Evolutionary conservation across 1,139 yeast species (phyloP).

Genomic region (Candida neerlandica): DNA sequence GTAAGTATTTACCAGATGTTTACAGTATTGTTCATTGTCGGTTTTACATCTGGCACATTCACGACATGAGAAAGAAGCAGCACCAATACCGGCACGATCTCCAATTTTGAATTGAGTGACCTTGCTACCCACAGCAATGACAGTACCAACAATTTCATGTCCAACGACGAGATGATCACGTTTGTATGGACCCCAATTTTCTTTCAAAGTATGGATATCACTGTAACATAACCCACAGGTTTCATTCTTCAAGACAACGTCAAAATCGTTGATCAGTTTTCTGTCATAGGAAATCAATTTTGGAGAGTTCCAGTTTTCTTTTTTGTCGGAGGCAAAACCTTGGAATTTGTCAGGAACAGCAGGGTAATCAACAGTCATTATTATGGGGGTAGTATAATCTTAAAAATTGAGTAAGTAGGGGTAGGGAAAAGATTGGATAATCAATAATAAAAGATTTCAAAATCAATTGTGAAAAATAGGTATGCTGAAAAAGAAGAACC

Average conservation of each 20-base stretch:
- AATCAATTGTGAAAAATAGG: too few species aligned
- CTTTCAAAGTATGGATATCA: constrained; percentile 51
- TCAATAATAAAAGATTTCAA: too few species aligned
- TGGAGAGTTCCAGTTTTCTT: constrained; percentile 46
- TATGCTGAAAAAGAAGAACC: background rate
- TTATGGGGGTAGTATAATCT: too few species aligned
- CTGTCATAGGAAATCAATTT: constrained; percentile 43
- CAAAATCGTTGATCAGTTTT: constrained; percentile 38
- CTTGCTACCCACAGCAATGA: constrained; percentile 50
- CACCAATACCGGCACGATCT: constrained; percentile 67
- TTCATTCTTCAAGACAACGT: constrained; percentile 48
- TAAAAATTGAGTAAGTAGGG: background rate
- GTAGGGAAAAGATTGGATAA: too few species aligned
- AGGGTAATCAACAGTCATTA: constrained; percentile 15
- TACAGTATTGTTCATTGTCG: constrained; percentile 56
- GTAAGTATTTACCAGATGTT: constrained; percentile 46
- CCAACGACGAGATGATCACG: constrained; percentile 40
- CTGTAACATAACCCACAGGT: constrained; percentile 68
- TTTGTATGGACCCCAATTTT: constrained; percentile 40
- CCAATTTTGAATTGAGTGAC: constrained; percentile 54
- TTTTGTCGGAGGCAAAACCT: constrained; percentile 46
- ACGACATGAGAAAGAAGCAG: constrained; percentile 51
- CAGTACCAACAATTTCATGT: constrained; percentile 59
- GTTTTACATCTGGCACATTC: constrained; percentile 49
- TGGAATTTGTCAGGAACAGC: constrained; percentile 37